Evolutionary conservation across 2,329 filamentous ascomycete genomes (phyloP), one percentile per base, ranked within the genome.

Genomic region (Chrysosporium queenslandicum): DNA sequence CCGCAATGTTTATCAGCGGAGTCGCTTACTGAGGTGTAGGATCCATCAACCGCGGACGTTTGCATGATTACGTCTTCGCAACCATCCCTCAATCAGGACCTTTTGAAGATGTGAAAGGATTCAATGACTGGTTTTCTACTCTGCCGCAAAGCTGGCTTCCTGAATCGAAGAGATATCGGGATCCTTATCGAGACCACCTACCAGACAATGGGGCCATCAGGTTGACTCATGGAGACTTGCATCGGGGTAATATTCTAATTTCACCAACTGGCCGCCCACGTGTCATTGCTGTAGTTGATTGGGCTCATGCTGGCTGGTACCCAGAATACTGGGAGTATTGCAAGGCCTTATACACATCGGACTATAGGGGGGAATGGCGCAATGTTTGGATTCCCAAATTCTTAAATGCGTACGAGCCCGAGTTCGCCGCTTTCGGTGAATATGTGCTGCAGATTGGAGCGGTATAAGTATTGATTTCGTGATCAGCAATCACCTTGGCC

Each of bases 271-370:
- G 27, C 8, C 58, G 59, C 0, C 36, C 49, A 18, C 59, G 53
- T 4, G 20, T 66, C 18, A 43, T 66, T 37, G 58, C 58, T 1
- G 30, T 67, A 11, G 56, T 68, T 11, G 64, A 66, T 47, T 67
- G 63, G 64, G 53, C 50, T 2, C 63, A 67, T 48, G 53, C 60
- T 11, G 65, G 63, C 1, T 68, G 63, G 63, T 64, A 66, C 49
- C 64, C 63, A 0, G 62, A 64, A 20, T 67, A 66, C 23, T 66
- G 61, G 64, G 64, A 66, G 41, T 67, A 63, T 41, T 66, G 61
- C 41, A 68, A 66, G 45, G 57, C 63, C 3, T 45, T 56, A 3
- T 66, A 62, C 50, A 65, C 63, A 21, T 54, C 53, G 2, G 30
- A 47, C 1, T 59, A 52, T 40, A 42, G 57, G 1, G 54, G 41